These are phyloP conservation scores for Chaetomiaceae sp. DNA, from an alignment of 2,329 filamentous ascomycete species.

Conservation along the genomic window DNA sequence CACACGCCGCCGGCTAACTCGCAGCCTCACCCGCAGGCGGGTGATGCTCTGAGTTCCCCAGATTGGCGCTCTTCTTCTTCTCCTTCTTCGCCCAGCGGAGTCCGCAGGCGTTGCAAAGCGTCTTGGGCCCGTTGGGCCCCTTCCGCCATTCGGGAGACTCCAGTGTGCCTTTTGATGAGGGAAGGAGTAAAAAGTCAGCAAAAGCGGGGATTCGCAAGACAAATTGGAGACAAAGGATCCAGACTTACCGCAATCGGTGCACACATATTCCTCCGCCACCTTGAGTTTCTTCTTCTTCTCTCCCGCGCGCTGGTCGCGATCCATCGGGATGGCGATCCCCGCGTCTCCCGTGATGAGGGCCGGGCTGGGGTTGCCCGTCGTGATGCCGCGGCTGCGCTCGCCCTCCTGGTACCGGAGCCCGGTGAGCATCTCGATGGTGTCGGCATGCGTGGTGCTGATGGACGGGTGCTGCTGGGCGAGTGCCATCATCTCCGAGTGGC, in stretches of 20 bases:
- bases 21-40: too few relatives aligned
- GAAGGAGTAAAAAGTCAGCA: too few relatives aligned
- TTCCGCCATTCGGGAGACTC: constrained; percentile 97
- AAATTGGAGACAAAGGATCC: background rate
- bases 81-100: constrained; percentile 73
- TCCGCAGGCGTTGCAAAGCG: constrained; percentile 91
- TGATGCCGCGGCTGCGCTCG: constrained; percentile 81
- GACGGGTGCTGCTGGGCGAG: constrained; percentile 67
- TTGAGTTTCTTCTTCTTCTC: constrained; percentile 90
- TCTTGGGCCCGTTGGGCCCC: constrained; percentile 87
- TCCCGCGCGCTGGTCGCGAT: constrained; percentile 65
- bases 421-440: constrained; percentile 90
- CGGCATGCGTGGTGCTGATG: constrained; percentile 64
- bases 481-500: constrained; percentile 67
- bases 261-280: constrained; percentile 81
- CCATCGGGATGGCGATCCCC: constrained; percentile 76
- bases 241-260: constrained; percentile 75
- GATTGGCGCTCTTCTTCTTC: constrained; percentile 54
- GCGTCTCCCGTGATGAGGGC: constrained; percentile 79
- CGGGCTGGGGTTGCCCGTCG: constrained; percentile 76
- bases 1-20: too few relatives aligned
- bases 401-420: constrained; percentile 83
- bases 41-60: background rate
- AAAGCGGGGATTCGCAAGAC: too few relatives aligned
- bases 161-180: constrained; percentile 74